Percentiles rank a stretch among this genome's conserved stretches.
These are phyloP conservation scores for Thalassiosira mediterranea DNA, from an alignment of 352 stramenopile genomes.

Conservation along the genomic window DNA sequence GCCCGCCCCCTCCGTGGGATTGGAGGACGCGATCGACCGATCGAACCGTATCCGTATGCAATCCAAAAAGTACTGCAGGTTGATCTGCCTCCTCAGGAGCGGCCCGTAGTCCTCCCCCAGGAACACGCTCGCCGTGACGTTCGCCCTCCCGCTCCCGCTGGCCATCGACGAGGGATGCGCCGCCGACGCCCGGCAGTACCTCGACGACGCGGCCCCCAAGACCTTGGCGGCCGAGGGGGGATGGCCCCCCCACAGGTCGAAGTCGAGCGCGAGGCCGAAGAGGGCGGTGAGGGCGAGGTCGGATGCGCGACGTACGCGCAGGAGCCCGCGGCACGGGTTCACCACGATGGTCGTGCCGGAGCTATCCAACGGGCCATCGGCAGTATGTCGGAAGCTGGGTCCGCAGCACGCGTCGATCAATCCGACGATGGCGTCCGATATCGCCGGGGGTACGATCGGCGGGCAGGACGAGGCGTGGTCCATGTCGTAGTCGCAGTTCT, in stretches of 20 bases:
- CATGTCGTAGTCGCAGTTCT: constrained; percentile 56
- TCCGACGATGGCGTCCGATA: constrained; percentile 54
- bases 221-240: constrained; percentile 46
- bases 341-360: neutral
- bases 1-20: neutral
- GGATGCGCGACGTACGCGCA: constrained; percentile 70
- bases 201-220: constrained; percentile 51
- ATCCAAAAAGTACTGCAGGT: constrained; percentile 84
- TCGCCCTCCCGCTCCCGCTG: neutral
- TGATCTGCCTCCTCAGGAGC: constrained; percentile 79
- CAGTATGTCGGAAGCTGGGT: constrained; percentile 3
- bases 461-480: constrained; percentile 59
- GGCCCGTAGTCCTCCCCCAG: constrained; percentile 50
- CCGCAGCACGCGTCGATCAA: constrained; percentile 80
- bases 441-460: constrained; percentile 51
- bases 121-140: constrained; percentile 26
- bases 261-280: constrained; percentile 82
- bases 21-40: constrained; percentile 25
- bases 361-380: neutral
- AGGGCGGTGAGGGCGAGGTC: constrained; percentile 76
- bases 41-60: constrained; percentile 71
- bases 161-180: neutral
- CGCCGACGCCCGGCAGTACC: constrained; percentile 61
- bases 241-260: constrained; percentile 77
- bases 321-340: constrained; percentile 50